Percentiles rank a stretch among this genome's conserved stretches.
Evolutionary conservation across 352 stramenopile species (phyloP).

Genomic region (Globisporangium paddicum): DNA sequence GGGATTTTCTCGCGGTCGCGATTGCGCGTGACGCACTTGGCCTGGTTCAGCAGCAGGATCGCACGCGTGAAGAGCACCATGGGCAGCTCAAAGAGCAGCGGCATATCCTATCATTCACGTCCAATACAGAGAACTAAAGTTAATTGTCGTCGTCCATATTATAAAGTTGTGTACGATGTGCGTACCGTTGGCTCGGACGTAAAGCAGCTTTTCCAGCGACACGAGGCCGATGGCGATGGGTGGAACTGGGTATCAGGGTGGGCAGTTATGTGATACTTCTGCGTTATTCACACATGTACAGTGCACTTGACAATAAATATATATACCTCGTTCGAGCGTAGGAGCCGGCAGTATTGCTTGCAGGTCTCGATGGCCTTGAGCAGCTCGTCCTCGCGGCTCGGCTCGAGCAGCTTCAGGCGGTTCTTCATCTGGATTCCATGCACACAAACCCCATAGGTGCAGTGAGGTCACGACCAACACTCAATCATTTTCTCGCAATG

Average conservation of each 20-base stretch:
- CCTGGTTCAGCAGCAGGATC: constrained; percentile 23
- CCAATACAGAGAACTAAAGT: no score
- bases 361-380: constrained; percentile 9
- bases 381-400: constrained; percentile 10
- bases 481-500: neutral
- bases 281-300: no score
- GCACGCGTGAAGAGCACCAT: constrained; percentile 28
- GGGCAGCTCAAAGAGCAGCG: constrained; percentile 27
- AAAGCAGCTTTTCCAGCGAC: constrained; percentile 16
- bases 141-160: neutral
- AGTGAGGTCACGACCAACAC: neutral
- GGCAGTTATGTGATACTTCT: no score
- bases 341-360: constrained; percentile 6
- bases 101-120: constrained; percentile 24
- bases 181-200: constrained; percentile 11
- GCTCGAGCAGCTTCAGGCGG: constrained; percentile 13
- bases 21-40: constrained; percentile 9
- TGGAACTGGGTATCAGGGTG: no score
- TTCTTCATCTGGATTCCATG: constrained; percentile 12
- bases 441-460: neutral
- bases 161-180: neutral
- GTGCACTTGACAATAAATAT: no score
- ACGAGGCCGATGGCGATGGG: neutral
- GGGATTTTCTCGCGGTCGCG: constrained; percentile 3
- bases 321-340: constrained; percentile 4